Evolutionary conservation across 306 rosid species (phyloP).

Genomic region (Cicer cuneatum): DNA sequence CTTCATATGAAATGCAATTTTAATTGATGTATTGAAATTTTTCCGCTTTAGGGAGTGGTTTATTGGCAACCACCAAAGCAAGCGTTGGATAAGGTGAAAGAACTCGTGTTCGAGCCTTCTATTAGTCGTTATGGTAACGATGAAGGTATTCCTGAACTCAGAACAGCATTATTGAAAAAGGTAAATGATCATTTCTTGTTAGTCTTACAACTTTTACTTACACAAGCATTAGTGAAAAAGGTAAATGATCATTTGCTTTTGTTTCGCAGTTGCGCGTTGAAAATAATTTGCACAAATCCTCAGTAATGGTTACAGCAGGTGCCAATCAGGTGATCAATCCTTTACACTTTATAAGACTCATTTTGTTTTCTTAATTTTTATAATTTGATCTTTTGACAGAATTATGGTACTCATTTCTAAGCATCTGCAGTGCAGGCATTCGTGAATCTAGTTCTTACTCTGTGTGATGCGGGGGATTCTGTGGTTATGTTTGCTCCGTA

Average conservation of each 20-base stretch:
- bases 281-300: conserved; percentile 80
- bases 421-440: conserved; percentile 76
- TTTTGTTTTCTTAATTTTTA: neutral
- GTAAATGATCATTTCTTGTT: conserved; percentile 49
- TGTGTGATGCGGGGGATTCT: conserved; percentile 93
- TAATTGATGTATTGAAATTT: conserved; percentile 37
- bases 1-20: conserved; percentile 11
- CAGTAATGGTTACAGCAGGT: conserved; percentile 98
- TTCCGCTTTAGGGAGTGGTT: conserved; percentile 79
- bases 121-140: conserved; percentile 89
- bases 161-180: conserved; percentile 72
- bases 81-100: conserved; percentile 81
- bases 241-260: conserved; percentile 49
- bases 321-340: conserved; percentile 90
- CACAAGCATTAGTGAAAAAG: conserved; percentile 62
- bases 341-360: neutral
- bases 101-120: conserved; percentile 82
- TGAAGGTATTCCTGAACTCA: conserved; percentile 92
- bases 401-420: conserved; percentile 34
- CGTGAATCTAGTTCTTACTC: conserved; percentile 89
- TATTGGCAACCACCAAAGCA: conserved; percentile 92
- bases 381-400: conserved; percentile 21
- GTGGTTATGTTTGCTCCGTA: conserved; percentile 93
- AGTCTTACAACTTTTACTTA: neutral
- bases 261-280: conserved; percentile 71